These are phyloP conservation scores for Mrakia hoshinonis DNA, from an alignment of 768 basidiomycete genomes.

Conservation along the genomic window DNA sequence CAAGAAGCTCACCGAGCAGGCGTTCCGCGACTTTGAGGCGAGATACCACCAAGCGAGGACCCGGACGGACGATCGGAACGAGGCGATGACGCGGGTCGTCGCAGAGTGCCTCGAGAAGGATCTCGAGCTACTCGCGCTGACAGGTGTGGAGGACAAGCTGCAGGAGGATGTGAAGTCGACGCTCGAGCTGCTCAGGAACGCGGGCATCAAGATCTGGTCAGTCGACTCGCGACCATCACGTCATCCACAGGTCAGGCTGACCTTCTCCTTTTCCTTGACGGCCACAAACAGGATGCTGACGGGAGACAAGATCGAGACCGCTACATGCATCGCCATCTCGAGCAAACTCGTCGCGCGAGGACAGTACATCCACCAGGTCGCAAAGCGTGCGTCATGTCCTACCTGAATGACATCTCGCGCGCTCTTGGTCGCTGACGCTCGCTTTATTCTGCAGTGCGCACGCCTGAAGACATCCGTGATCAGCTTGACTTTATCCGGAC, in stretches of 20 bases:
- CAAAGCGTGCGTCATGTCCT: constrained; percentile 58
- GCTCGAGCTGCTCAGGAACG: constrained; percentile 83
- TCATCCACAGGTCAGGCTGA: background rate
- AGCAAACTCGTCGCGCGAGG: constrained; percentile 91
- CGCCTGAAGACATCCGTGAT: constrained; percentile 68
- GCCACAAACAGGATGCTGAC: constrained; percentile 61
- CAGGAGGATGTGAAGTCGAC: constrained; percentile 95
- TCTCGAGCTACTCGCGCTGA: constrained; percentile 81
- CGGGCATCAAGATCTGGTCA: constrained; percentile 91
- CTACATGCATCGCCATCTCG: constrained; percentile 93
- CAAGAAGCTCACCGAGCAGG: constrained; percentile 60
- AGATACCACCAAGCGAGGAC: constrained; percentile 71
- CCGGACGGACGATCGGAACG: constrained; percentile 62
- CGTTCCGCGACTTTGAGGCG: constrained; percentile 65
- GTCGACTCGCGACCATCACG: background rate
- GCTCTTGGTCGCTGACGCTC: constrained; percentile 3
- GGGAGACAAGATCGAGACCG: constrained; percentile 98
- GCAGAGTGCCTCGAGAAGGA: constrained; percentile 73
- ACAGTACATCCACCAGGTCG: constrained; percentile 94
- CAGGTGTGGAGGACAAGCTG: constrained; percentile 97
- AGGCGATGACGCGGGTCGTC: constrained; percentile 68
- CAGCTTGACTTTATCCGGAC: constrained; percentile 88
- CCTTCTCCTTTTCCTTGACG: background rate
- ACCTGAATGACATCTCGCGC: constrained; percentile 14
- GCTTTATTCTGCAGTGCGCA: constrained; percentile 56